Percentiles rank a stretch among this genome's conserved stretches.
Conservation (phyloP, 2,329 filamentous ascomycete genomes). For the Alternaria alternata region DNA sequence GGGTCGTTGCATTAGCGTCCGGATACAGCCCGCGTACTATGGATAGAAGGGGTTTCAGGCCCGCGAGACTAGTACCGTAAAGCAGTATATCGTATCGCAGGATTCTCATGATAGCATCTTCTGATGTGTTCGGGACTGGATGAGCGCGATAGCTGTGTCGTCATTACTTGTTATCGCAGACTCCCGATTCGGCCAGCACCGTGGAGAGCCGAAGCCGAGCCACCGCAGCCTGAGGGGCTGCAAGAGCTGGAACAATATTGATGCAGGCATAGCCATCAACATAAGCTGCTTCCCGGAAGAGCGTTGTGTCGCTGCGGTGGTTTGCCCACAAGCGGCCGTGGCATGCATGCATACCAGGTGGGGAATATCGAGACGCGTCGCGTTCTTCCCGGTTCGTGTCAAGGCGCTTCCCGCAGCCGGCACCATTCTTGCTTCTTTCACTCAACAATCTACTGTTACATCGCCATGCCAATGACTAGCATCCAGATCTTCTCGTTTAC, state of each 20-base stretch:
- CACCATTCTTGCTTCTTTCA: neutral
- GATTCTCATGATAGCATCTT: neutral
- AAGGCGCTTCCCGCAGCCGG: neutral
- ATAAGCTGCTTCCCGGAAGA: neutral
- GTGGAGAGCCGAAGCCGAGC: slow-evolving; percentile 19
- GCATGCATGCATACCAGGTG: neutral
- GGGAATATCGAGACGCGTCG: neutral
- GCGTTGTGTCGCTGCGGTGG: neutral
- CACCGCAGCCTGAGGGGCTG: neutral
- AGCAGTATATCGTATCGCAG: neutral
- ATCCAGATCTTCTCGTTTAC: neutral
- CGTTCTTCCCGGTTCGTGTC: neutral
- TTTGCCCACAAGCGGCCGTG: neutral
- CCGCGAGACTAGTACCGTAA: neutral
- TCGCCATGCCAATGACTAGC: neutral
- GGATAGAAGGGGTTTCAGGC: neutral
- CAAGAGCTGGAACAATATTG: neutral
- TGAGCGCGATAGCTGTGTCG: neutral
- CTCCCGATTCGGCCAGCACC: neutral
- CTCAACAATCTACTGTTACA: neutral
- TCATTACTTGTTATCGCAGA: neutral
- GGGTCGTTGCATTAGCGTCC: slow-evolving; percentile 1
- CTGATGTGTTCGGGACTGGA: neutral
- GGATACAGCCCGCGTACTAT: neutral
- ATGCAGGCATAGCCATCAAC: neutral